Conservation (phyloP, 108 stramenopile genomes). For the Skeletonema potamos region DNA sequence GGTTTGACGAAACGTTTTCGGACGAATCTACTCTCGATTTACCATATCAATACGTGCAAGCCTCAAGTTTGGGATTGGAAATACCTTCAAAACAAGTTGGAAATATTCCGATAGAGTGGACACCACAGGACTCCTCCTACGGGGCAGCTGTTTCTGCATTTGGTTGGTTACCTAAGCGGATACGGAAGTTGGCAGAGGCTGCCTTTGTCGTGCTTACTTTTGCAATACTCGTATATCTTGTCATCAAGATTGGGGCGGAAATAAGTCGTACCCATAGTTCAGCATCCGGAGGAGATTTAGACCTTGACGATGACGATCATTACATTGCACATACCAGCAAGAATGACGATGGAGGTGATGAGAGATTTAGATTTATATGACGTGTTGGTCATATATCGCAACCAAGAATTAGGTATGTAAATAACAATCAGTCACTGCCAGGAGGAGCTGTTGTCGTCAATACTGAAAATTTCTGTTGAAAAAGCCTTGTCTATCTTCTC, state of each 20-base stretch:
- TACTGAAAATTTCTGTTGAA: background rate
- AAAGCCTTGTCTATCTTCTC: background rate
- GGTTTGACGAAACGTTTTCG: background rate
- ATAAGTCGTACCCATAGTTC: background rate
- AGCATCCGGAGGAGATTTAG: background rate
- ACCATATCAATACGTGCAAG: constrained; percentile 11
- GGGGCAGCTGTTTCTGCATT: constrained; percentile 40
- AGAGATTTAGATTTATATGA: background rate
- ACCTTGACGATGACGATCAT: constrained; percentile 6
- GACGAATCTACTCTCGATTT: background rate
- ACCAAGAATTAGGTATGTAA: no score
- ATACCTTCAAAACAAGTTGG: background rate
- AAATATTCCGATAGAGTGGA: constrained; percentile 28
- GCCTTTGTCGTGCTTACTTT: constrained; percentile 10
- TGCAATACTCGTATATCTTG: constrained; percentile 22
- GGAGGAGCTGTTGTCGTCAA: background rate
- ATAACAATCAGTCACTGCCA: background rate
- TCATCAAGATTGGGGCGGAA: constrained; percentile 26
- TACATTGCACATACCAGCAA: background rate
- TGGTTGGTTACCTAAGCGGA: constrained; percentile 41
- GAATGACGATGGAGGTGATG: background rate
- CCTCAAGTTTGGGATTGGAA: constrained; percentile 3
- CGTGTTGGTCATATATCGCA: background rate
- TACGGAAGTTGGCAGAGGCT: constrained; percentile 33
- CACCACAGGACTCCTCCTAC: constrained; percentile 42